Evolutionary conservation across 148 eudicot species (phyloP).

Genomic region (Chenopodium formosanum): DNA sequence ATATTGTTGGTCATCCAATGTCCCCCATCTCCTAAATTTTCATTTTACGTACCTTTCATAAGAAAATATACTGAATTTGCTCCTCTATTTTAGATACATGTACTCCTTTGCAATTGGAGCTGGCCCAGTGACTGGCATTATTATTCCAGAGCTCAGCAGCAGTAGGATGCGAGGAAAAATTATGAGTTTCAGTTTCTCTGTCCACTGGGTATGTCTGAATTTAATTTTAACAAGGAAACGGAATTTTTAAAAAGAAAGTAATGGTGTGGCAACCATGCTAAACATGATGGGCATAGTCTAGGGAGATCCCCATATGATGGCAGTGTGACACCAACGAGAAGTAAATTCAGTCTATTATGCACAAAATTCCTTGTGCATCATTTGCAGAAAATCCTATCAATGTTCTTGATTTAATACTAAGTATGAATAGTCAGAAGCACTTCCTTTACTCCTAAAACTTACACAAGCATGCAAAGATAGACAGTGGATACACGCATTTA

Average conservation of each 20-base stretch:
- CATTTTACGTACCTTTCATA: background rate
- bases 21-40: background rate
- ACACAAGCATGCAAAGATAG: too few species aligned
- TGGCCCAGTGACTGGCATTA: constrained; percentile 77
- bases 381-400: too few species aligned
- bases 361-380: too few species aligned
- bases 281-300: background rate
- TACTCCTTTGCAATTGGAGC: constrained; percentile 73
- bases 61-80: background rate
- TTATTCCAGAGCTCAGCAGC: constrained; percentile 85
- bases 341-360: background rate
- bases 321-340: background rate
- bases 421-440: too few species aligned
- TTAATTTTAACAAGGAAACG: background rate
- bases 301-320: background rate
- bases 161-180: constrained; percentile 73
- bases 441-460: too few species aligned
- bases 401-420: too few species aligned
- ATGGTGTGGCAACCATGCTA: background rate
- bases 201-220: constrained; percentile 61
- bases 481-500: too few species aligned
- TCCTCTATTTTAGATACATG: constrained; percentile 43
- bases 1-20: background rate
- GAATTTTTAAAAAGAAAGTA: too few species aligned
- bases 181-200: constrained; percentile 77